Conservation (phyloP, 2,329 filamentous ascomycete species). For the Volutella citrinella region DNA sequence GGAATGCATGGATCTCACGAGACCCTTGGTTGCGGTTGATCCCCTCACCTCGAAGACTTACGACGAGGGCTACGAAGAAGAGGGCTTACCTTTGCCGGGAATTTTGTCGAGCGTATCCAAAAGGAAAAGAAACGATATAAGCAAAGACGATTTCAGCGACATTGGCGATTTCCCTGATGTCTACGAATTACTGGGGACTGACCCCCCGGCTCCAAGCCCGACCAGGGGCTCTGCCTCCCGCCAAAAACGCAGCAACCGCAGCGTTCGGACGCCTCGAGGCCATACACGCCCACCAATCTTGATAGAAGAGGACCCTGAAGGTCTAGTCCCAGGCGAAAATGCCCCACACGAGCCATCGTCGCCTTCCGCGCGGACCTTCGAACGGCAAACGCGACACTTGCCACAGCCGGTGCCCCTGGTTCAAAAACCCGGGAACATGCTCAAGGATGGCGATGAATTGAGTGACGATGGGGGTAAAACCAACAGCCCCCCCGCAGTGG, state of each 20-base stretch:
- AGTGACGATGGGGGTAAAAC: too few relatives aligned
- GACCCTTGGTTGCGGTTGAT: too few relatives aligned
- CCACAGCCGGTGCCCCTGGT: too few relatives aligned
- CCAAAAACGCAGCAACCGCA: conserved; percentile 17
- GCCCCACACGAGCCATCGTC: too few relatives aligned
- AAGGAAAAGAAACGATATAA: conserved; percentile 50
- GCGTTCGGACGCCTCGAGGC: conserved; percentile 15
- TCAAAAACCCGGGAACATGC: too few relatives aligned
- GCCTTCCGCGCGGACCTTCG: conserved; percentile 21
- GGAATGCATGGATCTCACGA: conserved; percentile 40
- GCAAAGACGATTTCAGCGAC: conserved; percentile 31
- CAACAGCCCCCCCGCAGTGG: too few relatives aligned
- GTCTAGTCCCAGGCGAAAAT: too few relatives aligned
- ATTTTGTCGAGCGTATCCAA: conserved; percentile 45
- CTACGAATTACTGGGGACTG: conserved; percentile 44
- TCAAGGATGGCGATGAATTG: too few relatives aligned
- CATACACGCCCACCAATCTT: conserved; percentile 9
- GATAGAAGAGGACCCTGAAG: conserved; percentile 15
- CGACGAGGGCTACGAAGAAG: too few relatives aligned
- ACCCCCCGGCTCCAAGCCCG: conserved; percentile 36
- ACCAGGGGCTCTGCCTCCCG: conserved; percentile 19
- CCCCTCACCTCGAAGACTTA: too few relatives aligned
- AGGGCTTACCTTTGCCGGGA: too few relatives aligned
- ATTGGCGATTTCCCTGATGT: conserved; percentile 54
- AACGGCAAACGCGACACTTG: conserved; percentile 10